Base-by-base conservation (phyloP, 306 rosid species). In the Oxytropis ochrocephala region DNA sequence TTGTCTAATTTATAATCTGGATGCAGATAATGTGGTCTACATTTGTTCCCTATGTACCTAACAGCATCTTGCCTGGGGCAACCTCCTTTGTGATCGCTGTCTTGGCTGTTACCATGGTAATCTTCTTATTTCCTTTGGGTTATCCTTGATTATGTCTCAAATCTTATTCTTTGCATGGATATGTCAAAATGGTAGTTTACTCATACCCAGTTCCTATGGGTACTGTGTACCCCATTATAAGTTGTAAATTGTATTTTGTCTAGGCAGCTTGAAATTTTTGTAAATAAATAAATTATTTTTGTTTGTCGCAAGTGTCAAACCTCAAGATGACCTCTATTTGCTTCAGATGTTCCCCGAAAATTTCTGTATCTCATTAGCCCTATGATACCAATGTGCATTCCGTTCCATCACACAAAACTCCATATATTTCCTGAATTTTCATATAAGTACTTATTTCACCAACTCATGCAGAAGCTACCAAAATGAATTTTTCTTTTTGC, bases 11-110 rank as follows among this genome's bases (percentile, higher is more conserved):
- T 51, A 11, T 69, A 48, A 39, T 62, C 66, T 77, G 68, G 17
- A 54, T 67, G 6, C 90, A 90, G 98, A 90, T 94, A 64, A 94
- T 94, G 97, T 94, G 98, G 98, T 94, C 97, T 74, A 94, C 98
- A n/a, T 94, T 94, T 84, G 92, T 94, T 43, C 98, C 97, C 0
- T 87, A 76, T 72, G 36, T 94, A 76, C 97, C 98, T 29, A 87
- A 83, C 81, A 88, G 89, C 73, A 79, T 90, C 77, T 70, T 94
- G 67, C 98, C 97, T 19, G 98, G 98, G 47, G 80, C 75, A 13
- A 13, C 60, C 44, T 76, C 98, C 54, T 87, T 87, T 77, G 80
- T 82, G 13, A 13, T 83, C 13, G 98, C 96, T 57, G 47, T 78
- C 66, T 58, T 72, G 71, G 75, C 82, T 42, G 82, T 78, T 66